Base-by-base conservation (phyloP, 768 basidiomycete genomes). In the Termitomyces sp. region DNA sequence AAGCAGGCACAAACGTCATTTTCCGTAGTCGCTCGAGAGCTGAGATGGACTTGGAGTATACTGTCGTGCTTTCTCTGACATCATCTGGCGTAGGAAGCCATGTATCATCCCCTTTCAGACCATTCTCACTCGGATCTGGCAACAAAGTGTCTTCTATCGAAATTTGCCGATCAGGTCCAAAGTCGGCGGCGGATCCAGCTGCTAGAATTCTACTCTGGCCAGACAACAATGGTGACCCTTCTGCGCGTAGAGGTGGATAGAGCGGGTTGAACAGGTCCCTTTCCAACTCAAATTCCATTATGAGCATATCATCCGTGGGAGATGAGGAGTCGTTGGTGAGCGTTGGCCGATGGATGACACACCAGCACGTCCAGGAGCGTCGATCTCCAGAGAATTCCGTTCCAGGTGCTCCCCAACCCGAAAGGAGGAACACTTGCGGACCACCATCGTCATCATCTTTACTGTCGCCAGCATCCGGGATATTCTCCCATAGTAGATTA, bases 211-310 rank as follows among this genome's bases (percentile, higher is more conserved):
- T 34, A 14, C 10, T 46, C n/a, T 51, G 47, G 38, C 5, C 42
- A 15, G 56, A 0, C 20, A 53, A 40, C 20, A 45, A 15, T 52
- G 59, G 5, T 31, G 29, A 29, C 5, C 15, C 36, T 55, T 57
- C 56, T 12, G 60, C 38, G 7, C 53, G 58, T 34, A 42, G 11
- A 46, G 80, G 74, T 9, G 85, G 85, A 69, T 88, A 88, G 4
- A 92, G 73, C 0, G 92, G 91, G 64, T 92, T 93, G 67, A 86
- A 72, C 0, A 67, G 64, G 69, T 93, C 92, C 36, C 76, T 72
- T 69, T 92, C 91, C 29, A 92, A 79, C 70, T 94, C 92, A 63
- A 93, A 89, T 69, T 94, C 92, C 71, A 93, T 79, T 31, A 92
- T 78, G 64, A 92, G 82, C 52, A 88, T 69, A 3, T 71, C 69